Percentiles rank a stretch among this genome's conserved stretches.
Evolutionary conservation across 2,329 filamentous ascomycete genomes (phyloP).

Genomic region (Calonectria hongkongensis): DNA sequence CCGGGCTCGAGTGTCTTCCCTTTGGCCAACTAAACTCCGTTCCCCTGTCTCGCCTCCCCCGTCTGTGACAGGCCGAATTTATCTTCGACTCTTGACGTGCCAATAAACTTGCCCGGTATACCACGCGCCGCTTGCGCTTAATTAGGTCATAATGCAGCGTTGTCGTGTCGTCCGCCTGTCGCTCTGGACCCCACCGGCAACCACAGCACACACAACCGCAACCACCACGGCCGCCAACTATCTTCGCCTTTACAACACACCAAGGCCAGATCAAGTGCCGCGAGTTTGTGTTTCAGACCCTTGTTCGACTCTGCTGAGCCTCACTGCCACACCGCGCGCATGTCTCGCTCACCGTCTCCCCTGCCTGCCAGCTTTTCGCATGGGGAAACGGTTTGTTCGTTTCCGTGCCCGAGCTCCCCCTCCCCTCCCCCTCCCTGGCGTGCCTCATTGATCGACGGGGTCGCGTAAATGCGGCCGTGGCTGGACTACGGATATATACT

Average conservation of each 20-base stretch:
- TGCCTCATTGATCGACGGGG: slow-evolving; percentile 26
- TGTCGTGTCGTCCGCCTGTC: slow-evolving; percentile 14
- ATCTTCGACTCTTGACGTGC: slow-evolving; percentile 19
- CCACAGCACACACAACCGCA: slow-evolving; percentile 6
- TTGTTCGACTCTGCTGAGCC: slow-evolving; percentile 32
- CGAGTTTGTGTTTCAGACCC: slow-evolving; percentile 36
- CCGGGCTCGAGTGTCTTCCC: slow-evolving; percentile 40
- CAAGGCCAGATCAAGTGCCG: slow-evolving; percentile 5
- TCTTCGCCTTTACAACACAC: slow-evolving; percentile 20
- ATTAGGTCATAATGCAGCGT: slow-evolving; percentile 34
- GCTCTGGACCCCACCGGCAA: slow-evolving; percentile 10
- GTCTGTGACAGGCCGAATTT: slow-evolving; percentile 23
- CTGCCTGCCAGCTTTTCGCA: slow-evolving; percentile 30
- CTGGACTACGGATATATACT: slow-evolving; percentile 20
- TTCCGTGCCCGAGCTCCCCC: slow-evolving; percentile 21
- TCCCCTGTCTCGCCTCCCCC: slow-evolving; percentile 21
- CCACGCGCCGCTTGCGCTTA: slow-evolving; percentile 35
- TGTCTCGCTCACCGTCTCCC: slow-evolving; percentile 22
- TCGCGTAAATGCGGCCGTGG: slow-evolving; percentile 28
- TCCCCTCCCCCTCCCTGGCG: neutral
- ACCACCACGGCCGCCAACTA: slow-evolving; percentile 7
- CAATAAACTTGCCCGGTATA: slow-evolving; percentile 8
- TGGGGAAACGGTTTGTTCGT: slow-evolving; percentile 33
- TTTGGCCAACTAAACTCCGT: slow-evolving; percentile 19
- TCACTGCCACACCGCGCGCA: slow-evolving; percentile 26